Base-by-base conservation (phyloP, 495 filamentous ascomycete genomes). In the Sporormia fimetaria region DNA sequence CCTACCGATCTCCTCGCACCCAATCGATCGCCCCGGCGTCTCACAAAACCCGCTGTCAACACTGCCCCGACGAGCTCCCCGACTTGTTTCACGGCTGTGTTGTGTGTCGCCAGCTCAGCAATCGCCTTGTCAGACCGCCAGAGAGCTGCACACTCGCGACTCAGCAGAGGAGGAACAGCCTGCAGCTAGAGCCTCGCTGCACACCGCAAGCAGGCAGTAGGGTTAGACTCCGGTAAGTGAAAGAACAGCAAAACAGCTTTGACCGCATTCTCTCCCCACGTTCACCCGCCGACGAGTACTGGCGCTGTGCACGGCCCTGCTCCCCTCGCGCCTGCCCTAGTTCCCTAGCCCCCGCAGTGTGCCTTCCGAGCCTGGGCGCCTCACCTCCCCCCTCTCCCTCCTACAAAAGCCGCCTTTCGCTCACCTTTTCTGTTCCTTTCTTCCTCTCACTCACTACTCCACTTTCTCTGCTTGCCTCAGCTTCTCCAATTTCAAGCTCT, bases 21-120 rank as follows among this genome's bases (percentile, higher is more conserved):
- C 44, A 47, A 47, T 49, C 22, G 25, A 15, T 4, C 12, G 4
- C 7, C 15, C 25, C n/a, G n/a, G n/a, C n/a, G n/a, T n/a, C n/a
- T n/a, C n/a, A n/a, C n/a, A n/a, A n/a, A n/a, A n/a, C n/a, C n/a
- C n/a, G n/a, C n/a, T n/a, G n/a, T n/a, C n/a, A n/a, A n/a, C n/a
- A n/a, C n/a, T n/a, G n/a, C n/a, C n/a, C n/a, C n/a, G n/a, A n/a
- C n/a, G n/a, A n/a, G n/a, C n/a, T n/a, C n/a, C n/a, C n/a, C n/a
- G n/a, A n/a, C n/a, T n/a, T n/a, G n/a, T n/a, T n/a, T n/a, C n/a
- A n/a, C n/a, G n/a, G n/a, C n/a, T n/a, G n/a, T n/a, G n/a, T n/a
- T n/a, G n/a, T n/a, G n/a, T n/a, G n/a, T n/a, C n/a, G n/a, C n/a
- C n/a, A n/a, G n/a, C n/a, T n/a, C n/a, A n/a, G n/a, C n/a, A n/a